These are phyloP conservation scores for Daedaleopsis sinensis DNA, from an alignment of 768 basidiomycete species.

Conservation along the genomic window DNA sequence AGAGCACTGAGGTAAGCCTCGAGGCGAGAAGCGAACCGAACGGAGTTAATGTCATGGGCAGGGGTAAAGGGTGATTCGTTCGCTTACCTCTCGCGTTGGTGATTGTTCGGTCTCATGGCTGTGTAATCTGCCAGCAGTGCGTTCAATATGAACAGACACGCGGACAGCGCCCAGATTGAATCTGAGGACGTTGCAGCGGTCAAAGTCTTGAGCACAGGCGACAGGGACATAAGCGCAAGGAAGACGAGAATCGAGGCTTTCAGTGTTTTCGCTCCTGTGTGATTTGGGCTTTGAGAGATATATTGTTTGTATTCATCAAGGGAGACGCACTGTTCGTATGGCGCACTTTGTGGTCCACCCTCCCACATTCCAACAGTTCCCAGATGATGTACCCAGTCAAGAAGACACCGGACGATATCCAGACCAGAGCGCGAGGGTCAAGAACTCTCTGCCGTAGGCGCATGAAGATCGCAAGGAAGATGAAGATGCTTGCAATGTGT, in stretches of 20 bases:
- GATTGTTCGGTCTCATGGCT: slow-evolving; percentile 44
- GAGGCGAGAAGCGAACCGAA: neutral
- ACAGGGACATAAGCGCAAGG: slow-evolving; percentile 84
- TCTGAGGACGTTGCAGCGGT: slow-evolving; percentile 96
- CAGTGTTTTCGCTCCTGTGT: slow-evolving; percentile 65
- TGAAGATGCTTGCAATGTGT: slow-evolving; percentile 77
- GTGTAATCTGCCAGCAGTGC: slow-evolving; percentile 84
- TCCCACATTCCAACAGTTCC: slow-evolving; percentile 52
- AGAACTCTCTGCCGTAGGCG: slow-evolving; percentile 63
- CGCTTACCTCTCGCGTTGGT: slow-evolving; percentile 60
- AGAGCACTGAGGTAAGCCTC: slow-evolving; percentile 81
- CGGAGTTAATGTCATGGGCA: slow-evolving; percentile 14
- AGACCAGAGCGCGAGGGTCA: slow-evolving; percentile 72
- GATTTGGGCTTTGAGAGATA: neutral
- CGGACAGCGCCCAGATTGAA: slow-evolving; percentile 95
- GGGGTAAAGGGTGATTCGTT: neutral
- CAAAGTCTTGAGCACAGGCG: slow-evolving; percentile 89
- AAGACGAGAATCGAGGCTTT: slow-evolving; percentile 89
- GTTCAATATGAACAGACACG: slow-evolving; percentile 80
- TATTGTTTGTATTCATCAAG: slow-evolving; percentile 1
- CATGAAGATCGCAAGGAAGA: slow-evolving; percentile 83
- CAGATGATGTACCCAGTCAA: slow-evolving; percentile 62
- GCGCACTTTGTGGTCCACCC: slow-evolving; percentile 23
- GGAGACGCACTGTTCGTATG: slow-evolving; percentile 37
- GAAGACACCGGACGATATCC: slow-evolving; percentile 62